These are phyloP conservation scores for Trypanosoma platydactyli DNA, from an alignment of 208 protist species.

Conservation along the genomic window DNA sequence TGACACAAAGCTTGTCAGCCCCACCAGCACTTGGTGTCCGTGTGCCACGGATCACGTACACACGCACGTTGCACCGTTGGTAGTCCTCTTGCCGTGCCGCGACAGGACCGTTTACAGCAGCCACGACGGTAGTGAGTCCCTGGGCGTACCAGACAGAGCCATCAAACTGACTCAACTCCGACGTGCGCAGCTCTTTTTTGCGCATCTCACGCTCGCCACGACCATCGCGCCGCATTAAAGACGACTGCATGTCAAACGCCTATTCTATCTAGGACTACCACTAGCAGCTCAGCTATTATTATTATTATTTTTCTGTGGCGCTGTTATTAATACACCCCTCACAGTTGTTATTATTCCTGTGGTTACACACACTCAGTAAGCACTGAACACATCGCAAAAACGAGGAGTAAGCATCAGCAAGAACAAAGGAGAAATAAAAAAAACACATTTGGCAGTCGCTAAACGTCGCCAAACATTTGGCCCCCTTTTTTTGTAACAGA, in stretches of 20 bases:
- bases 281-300: too few relatives aligned
- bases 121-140: constrained; percentile 62
- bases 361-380: too few relatives aligned
- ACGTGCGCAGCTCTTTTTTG: constrained; percentile 57
- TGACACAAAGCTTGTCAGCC: constrained; percentile 40
- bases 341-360: too few relatives aligned
- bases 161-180: constrained; percentile 66
- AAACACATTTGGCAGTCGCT: too few relatives aligned
- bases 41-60: constrained; percentile 27
- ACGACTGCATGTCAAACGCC: constrained; percentile 2
- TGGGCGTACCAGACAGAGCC: constrained; percentile 80
- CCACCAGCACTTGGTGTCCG: constrained; percentile 44
- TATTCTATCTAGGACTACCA: too few relatives aligned
- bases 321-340: background rate
- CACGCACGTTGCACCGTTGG: constrained; percentile 35
- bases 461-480: too few relatives aligned
- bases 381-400: too few relatives aligned
- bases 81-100: constrained; percentile 51
- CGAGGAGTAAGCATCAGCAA: too few relatives aligned
- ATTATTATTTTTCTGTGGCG: too few relatives aligned
- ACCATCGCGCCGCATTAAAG: constrained; percentile 53
- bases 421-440: too few relatives aligned
- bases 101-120: constrained; percentile 70
- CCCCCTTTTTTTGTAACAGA: too few relatives aligned
- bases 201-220: constrained; percentile 67